Conservation (phyloP, 116 monocot species). For the Dioscorea cayenensis region DNA sequence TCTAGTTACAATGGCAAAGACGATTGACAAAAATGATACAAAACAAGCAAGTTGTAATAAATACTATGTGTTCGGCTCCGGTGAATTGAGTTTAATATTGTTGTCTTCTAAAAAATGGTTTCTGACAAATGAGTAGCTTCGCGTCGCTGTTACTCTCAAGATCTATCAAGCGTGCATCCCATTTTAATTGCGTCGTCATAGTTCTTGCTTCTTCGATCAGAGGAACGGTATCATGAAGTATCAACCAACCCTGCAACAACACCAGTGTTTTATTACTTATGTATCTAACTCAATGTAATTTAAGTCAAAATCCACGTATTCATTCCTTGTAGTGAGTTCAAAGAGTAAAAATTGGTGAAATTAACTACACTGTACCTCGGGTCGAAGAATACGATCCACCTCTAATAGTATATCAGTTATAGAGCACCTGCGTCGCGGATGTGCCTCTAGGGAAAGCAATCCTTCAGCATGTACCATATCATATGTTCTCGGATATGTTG, state of each 20-base stretch:
- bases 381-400: conserved; percentile 70
- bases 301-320: too few relatives aligned
- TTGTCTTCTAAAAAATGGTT: conserved; percentile 39
- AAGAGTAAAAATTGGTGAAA: too few relatives aligned
- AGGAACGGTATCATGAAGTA: conserved; percentile 37
- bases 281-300: too few relatives aligned
- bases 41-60: background rate
- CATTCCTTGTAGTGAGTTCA: too few relatives aligned
- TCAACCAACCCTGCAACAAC: conserved; percentile 59
- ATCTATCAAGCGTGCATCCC: conserved; percentile 67
- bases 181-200: conserved; percentile 42
- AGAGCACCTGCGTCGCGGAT: conserved; percentile 23
- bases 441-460: conserved; percentile 26
- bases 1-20: background rate
- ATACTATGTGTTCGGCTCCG: background rate
- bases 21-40: background rate
- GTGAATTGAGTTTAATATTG: background rate
- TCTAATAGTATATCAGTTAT: conserved; percentile 50
- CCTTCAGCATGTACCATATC: conserved; percentile 68
- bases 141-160: conserved; percentile 40
- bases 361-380: conserved; percentile 32
- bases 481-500: conserved; percentile 72
- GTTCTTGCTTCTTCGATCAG: conserved; percentile 41
- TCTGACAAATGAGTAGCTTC: conserved; percentile 61
- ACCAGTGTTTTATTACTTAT: background rate